Evolutionary conservation across 495 filamentous ascomycete genomes (phyloP).

Genomic region (Acidiella bohemica): DNA sequence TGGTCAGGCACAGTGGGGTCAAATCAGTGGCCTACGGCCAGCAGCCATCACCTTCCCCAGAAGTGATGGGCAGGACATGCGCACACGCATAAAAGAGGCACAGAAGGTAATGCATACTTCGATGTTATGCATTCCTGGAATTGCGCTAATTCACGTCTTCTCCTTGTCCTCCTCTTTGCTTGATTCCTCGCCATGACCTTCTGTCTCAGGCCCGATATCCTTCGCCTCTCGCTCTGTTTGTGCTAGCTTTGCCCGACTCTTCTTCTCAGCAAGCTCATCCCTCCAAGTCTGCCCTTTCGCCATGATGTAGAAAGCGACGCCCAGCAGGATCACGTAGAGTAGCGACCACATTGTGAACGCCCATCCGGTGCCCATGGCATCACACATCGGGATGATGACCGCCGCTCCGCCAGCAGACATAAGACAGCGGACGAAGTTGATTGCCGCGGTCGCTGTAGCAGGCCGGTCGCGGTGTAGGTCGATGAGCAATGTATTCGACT

Average conservation of each 20-base stretch:
- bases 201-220: too few relatives aligned
- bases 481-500: conserved; percentile 25
- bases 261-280: not conserved
- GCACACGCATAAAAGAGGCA: too few relatives aligned
- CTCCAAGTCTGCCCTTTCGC: conserved; percentile 10
- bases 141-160: too few relatives aligned
- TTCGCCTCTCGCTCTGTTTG: too few relatives aligned
- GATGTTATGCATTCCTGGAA: too few relatives aligned
- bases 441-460: conserved; percentile 27
- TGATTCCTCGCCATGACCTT: too few relatives aligned
- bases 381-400: conserved; percentile 24
- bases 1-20: too few relatives aligned
- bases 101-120: too few relatives aligned
- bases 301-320: conserved; percentile 20
- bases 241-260: not conserved
- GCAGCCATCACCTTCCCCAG: too few relatives aligned
- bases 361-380: conserved; percentile 27
- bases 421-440: conserved; percentile 27
- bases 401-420: conserved; percentile 26
- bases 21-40: too few relatives aligned
- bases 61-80: too few relatives aligned
- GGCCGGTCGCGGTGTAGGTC: conserved; percentile 26
- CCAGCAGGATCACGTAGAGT: conserved; percentile 17
- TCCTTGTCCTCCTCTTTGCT: too few relatives aligned
- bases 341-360: conserved; percentile 23